Percentiles rank a stretch among this genome's conserved stretches.
Evolutionary conservation across 1,284 basidiomycete species (phyloP).

Genomic region (Ustilago crameri): DNA sequence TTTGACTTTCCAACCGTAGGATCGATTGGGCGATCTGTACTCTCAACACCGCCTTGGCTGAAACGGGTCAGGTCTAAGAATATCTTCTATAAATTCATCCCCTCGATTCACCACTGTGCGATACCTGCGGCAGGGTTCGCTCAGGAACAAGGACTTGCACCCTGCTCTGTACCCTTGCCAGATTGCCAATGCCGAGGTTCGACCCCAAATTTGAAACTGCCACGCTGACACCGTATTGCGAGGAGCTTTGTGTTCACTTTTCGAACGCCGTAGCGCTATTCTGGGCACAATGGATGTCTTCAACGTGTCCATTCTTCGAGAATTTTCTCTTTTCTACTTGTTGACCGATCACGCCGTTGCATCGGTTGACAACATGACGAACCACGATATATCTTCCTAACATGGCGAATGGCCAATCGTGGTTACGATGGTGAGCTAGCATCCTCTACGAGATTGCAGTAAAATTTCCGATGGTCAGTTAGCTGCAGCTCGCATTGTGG

Average conservation of each 20-base stretch:
- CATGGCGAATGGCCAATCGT: no score
- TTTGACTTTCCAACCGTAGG: no score
- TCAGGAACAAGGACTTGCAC: neutral
- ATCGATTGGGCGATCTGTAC: no score
- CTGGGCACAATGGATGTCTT: neutral
- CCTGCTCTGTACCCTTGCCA: neutral
- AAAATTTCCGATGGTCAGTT: neutral
- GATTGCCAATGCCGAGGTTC: neutral
- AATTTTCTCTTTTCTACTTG: neutral
- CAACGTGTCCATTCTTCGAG: neutral
- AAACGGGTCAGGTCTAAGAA: conserved; percentile 3
- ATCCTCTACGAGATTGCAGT: neutral
- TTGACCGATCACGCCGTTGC: neutral
- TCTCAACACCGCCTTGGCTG: no score
- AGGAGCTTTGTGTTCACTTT: neutral
- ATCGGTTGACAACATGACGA: neutral
- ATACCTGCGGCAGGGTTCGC: neutral
- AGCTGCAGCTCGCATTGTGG: no score
- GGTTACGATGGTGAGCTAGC: no score
- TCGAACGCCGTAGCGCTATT: neutral
- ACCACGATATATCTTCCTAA: neutral
- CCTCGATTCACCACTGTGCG: neutral
- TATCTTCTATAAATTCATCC: neutral
- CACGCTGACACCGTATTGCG: neutral
- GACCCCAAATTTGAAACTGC: neutral